Percentiles rank a stretch among this genome's conserved stretches.
Evolutionary conservation across 495 filamentous ascomycete genomes (phyloP).

Genomic region (Zalerion maritima): DNA sequence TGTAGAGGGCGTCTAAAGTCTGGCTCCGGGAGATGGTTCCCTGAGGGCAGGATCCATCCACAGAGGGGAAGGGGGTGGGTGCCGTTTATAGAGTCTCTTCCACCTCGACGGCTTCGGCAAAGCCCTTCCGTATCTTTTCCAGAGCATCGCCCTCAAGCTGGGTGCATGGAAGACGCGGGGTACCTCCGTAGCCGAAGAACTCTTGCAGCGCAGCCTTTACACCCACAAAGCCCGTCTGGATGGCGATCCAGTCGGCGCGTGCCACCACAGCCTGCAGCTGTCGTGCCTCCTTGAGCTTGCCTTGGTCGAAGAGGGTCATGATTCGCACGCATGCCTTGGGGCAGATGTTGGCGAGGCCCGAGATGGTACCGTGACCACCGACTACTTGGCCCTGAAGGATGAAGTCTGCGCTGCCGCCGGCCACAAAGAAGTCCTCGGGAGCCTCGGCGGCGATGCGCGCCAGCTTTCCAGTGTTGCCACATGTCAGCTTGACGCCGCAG

Average conservation of each 20-base stretch:
- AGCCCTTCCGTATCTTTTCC: slow-evolving; percentile 43
- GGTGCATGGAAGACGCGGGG: slow-evolving; percentile 49
- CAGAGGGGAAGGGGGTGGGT: too few relatives aligned
- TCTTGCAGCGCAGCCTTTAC: slow-evolving; percentile 67
- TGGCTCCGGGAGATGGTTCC: too few relatives aligned
- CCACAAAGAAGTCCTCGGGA: slow-evolving; percentile 52
- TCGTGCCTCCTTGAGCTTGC: slow-evolving; percentile 53
- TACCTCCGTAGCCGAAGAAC: slow-evolving; percentile 64
- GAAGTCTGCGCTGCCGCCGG: slow-evolving; percentile 75
- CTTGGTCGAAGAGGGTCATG: slow-evolving; percentile 54
- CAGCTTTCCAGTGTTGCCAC: slow-evolving; percentile 75
- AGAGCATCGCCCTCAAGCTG: slow-evolving; percentile 38
- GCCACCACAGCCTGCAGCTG: slow-evolving; percentile 55
- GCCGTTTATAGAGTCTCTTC: too few relatives aligned
- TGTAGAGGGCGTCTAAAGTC: too few relatives aligned
- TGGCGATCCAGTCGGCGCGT: slow-evolving; percentile 67
- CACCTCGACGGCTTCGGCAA: slow-evolving; percentile 41
- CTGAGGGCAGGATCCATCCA: too few relatives aligned
- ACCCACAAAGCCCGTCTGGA: slow-evolving; percentile 64
- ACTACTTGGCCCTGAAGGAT: slow-evolving; percentile 61
- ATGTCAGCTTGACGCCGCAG: slow-evolving; percentile 75
- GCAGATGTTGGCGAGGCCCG: slow-evolving; percentile 65
- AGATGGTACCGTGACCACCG: slow-evolving; percentile 66
- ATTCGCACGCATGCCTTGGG: slow-evolving; percentile 61
- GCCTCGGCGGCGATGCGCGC: slow-evolving; percentile 55